These are phyloP conservation scores for Neurospora sp. DNA, from an alignment of 495 filamentous ascomycete genomes.

Conservation along the genomic window DNA sequence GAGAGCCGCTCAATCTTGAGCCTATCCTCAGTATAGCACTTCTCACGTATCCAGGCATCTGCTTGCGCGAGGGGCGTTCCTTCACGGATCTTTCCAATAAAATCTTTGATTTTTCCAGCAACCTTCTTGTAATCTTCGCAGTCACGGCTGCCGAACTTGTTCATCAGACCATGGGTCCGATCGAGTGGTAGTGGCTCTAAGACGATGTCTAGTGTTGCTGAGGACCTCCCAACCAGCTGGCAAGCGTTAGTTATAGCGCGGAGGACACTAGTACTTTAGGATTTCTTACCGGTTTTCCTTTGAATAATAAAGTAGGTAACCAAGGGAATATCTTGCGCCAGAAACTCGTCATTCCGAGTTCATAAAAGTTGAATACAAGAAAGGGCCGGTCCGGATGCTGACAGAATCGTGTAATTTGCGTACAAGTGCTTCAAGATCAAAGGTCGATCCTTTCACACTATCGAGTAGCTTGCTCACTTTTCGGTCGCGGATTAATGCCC, in stretches of 20 bases:
- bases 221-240: conserved; percentile 7
- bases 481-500: conserved; percentile 2
- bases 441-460: neutral
- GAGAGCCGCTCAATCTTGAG: too few species aligned
- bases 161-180: conserved; percentile 15
- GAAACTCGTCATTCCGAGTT: conserved; percentile 8
- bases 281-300: conserved; percentile 11
- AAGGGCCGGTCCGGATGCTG: neutral
- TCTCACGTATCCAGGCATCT: conserved; percentile 5
- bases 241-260: conserved; percentile 6
- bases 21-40: too few species aligned
- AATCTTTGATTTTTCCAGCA: conserved; percentile 7
- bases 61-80: conserved; percentile 1
- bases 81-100: conserved; percentile 13
- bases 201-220: conserved; percentile 14
- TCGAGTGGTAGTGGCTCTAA: conserved; percentile 13
- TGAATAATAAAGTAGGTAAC: conserved; percentile 3
- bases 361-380: conserved; percentile 8
- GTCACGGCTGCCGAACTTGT: conserved; percentile 17
- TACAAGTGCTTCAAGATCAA: conserved; percentile 1
- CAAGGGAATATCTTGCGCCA: conserved; percentile 12
- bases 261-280: neutral
- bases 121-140: conserved; percentile 11
- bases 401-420: conserved; percentile 2
- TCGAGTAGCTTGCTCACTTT: conserved; percentile 4